A percentile compares a stretch with the other conserved stretches of the same genome.
These are phyloP conservation scores for Oxyria digyna DNA, from an alignment of 148 eudicot species.

Conservation along the genomic window DNA sequence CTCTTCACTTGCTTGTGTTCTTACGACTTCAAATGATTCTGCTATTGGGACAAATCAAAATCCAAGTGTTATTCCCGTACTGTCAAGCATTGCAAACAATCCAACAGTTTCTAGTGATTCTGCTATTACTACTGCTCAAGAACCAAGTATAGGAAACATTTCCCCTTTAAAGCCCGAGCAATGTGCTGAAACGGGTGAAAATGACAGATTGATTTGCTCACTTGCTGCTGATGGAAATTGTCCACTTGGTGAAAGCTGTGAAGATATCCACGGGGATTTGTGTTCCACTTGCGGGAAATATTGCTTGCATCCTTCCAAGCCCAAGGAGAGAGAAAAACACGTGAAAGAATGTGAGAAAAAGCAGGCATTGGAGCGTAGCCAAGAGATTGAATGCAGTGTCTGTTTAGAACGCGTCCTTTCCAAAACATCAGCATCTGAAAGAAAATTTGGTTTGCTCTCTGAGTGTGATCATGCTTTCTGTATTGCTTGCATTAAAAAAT, in stretches of 20 bases:
- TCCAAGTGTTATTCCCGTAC: slow-evolving; percentile 21
- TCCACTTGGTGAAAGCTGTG: slow-evolving; percentile 72
- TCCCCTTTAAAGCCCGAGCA: slow-evolving; percentile 2
- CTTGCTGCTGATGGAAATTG: slow-evolving; percentile 85
- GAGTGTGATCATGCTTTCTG: slow-evolving; percentile 97
- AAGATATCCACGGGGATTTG: slow-evolving; percentile 81
- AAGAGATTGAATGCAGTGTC: slow-evolving; percentile 90
- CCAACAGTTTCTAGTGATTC: slow-evolving; percentile 16
- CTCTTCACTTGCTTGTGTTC: slow-evolving; percentile 26
- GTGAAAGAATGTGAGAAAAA: slow-evolving; percentile 44
- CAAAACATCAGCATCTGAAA: slow-evolving; percentile 46
- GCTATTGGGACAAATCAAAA: slow-evolving; percentile 12
- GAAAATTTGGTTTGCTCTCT: slow-evolving; percentile 80
- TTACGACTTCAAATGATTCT: slow-evolving; percentile 14
- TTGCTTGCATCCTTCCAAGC: slow-evolving; percentile 84
- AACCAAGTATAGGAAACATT: slow-evolving; percentile 14
- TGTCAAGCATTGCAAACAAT: slow-evolving; percentile 12
- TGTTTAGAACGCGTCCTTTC: slow-evolving; percentile 87
- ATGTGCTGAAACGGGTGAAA: not conserved
- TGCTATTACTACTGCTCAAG: slow-evolving; percentile 13
- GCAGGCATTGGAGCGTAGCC: slow-evolving; percentile 69
- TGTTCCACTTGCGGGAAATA: slow-evolving; percentile 66
- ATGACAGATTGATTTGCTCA: slow-evolving; percentile 52
- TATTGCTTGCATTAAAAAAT: slow-evolving; percentile 68
- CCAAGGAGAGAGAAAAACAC: slow-evolving; percentile 74